Percentiles rank a stretch among this genome's conserved stretches.
Conservation (phyloP, 768 basidiomycete species). For the Suillus subaureus region DNA sequence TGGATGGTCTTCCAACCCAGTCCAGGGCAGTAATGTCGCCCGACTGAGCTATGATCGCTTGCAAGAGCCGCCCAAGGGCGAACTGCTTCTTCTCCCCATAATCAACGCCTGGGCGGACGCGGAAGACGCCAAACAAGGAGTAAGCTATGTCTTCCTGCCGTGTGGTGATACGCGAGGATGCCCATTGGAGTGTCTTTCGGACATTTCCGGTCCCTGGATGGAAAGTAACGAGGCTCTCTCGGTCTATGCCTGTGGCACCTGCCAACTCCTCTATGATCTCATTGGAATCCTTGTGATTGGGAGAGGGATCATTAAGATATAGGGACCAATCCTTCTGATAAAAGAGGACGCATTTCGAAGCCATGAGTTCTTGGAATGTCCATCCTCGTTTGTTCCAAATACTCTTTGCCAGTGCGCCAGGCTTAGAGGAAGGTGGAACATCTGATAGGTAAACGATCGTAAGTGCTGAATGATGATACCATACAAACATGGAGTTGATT, state of each 20-base stretch:
- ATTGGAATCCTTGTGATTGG: not conserved
- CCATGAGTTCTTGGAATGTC: constrained; percentile 1
- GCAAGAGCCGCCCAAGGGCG: constrained; percentile 3
- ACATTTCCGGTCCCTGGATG: not conserved
- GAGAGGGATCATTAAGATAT: not conserved
- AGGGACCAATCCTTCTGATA: not conserved
- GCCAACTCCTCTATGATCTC: not conserved
- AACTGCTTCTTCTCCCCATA: not conserved
- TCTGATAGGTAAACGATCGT: not conserved
- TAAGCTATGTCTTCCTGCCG: not conserved
- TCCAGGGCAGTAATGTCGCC: not conserved
- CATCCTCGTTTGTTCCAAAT: not conserved
- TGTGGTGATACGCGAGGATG: not conserved
- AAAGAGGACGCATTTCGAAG: not conserved
- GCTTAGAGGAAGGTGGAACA: not conserved
- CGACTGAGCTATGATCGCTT: not conserved
- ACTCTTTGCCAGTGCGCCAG: not conserved
- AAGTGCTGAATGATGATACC: not conserved
- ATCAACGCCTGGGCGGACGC: not conserved
- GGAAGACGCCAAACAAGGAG: constrained; percentile 1
- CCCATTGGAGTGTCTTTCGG: not conserved
- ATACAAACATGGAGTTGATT: not conserved
- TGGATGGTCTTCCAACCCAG: not conserved
- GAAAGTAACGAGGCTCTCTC: not conserved
- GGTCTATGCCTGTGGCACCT: not conserved